Evolutionary conservation across 352 stramenopile genomes (phyloP), one percentile per base, ranked within the genome.

Genomic region (Pythium rishiriense): DNA sequence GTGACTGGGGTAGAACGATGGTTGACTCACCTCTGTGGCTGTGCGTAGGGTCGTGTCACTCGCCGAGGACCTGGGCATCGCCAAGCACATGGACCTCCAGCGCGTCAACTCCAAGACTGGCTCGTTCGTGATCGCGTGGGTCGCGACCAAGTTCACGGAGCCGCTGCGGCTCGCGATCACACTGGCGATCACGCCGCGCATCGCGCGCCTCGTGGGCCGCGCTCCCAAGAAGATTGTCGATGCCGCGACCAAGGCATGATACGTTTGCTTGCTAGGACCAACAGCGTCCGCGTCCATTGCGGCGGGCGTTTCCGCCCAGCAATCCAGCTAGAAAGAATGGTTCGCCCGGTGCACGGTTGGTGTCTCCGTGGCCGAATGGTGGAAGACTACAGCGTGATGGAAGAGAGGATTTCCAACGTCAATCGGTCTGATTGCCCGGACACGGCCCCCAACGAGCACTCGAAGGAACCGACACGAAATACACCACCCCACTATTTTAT

Each of bases 141-240:
- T 93, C 59, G 86, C 83, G 47, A 95, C 86, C 58, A 95, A 95
- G 74, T 95, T 95, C 70, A 93, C 86, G 14, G 86, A 95, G 73
- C 86, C 86, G 1, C 21, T 95, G 66, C 79, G 86, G 22, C 73
- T 95, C 26, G 86, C 84, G 7, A 21, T 95, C 24, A 95, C 86
- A 50, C 69, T 95, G 24, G 83, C 85, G 51, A 76, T 93, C 51
- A 95, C 86, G 24, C 86, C 86, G 39, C 80, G 84, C 25, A 78
- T 95, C 46, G 83, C 86, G 12, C 83, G 86, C 21, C 80, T 93
- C 41, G 59, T 94, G 8, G 80, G 84, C 12, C 81, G 84, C 3
- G 84, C 76, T 19, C 84, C 84, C 11, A 63, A 63, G 25, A 87
- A 91, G 55, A 62, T 87, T 22, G 19, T 63, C 10, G 47, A 69